A percentile compares a stretch with the other conserved stretches of the same genome.
phyloP scores from a whole-genome alignment of 495 filamentous ascomycete genomes.

The Bombardia bombarda region DNA sequence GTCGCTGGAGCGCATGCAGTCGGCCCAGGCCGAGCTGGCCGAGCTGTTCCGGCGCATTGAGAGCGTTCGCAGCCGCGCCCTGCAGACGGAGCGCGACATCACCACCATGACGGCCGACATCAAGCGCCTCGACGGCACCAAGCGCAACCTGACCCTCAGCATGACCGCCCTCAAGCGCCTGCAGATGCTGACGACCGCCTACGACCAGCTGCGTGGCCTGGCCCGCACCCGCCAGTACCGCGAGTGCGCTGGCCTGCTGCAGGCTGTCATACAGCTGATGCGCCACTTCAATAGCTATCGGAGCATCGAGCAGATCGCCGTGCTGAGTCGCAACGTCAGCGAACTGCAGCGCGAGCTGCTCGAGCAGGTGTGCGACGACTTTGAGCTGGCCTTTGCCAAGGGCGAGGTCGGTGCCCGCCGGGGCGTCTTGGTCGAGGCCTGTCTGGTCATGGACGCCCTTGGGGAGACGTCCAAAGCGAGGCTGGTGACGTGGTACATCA shows the following conservation, averaged over 20 bases:
- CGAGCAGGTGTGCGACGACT: constrained; percentile 97
- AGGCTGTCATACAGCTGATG: constrained; percentile 97
- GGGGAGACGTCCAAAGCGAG: constrained; percentile 80
- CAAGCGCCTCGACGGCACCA: constrained; percentile 93
- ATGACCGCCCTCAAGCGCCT: constrained; percentile 97
- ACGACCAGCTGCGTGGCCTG: constrained; percentile 84
- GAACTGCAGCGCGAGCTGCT: constrained; percentile 90
- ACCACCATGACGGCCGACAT: constrained; percentile 99
- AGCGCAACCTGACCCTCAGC: constrained; percentile 89
- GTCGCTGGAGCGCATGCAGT: constrained; percentile 81
- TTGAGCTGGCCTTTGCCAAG: constrained; percentile 91
- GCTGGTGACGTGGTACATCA: constrained; percentile 94
- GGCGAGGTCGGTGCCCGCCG: constrained; percentile 67
- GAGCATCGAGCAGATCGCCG: constrained; percentile 95
- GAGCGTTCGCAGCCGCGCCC: constrained; percentile 78
- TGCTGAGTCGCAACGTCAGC: constrained; percentile 84
- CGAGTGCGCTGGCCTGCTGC: constrained; percentile 90
- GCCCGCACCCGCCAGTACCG: constrained; percentile 85
- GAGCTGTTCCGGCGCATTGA: constrained; percentile 94
- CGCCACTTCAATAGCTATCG: constrained; percentile 97
- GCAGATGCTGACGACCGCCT: constrained; percentile 98
- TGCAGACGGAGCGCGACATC: constrained; percentile 90
- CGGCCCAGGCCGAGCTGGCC: constrained; percentile 80
- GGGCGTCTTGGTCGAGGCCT: constrained; percentile 72
- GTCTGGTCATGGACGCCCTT: constrained; percentile 88